Evolutionary conservation across 2,329 filamentous ascomycete genomes (phyloP).

Genomic region (Colletotrichum eleusines): DNA sequence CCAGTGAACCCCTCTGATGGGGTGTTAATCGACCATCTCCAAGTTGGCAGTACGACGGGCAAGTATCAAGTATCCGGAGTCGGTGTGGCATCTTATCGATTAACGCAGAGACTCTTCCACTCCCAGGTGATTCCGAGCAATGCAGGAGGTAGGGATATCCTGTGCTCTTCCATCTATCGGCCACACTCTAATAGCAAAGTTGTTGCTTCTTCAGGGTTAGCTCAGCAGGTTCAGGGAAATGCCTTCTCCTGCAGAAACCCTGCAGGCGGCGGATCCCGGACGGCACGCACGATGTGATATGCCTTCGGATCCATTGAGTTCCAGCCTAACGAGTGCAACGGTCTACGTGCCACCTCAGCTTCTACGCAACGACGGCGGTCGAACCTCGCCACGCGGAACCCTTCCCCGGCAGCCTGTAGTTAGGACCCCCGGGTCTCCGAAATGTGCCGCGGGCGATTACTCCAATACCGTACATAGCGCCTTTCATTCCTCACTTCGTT

Average conservation of each 20-base stretch:
- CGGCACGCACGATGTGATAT: slow-evolving; percentile 5
- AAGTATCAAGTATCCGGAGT: slow-evolving; percentile 1
- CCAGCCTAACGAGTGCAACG: slow-evolving; percentile 33
- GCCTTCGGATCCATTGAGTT: slow-evolving; percentile 28
- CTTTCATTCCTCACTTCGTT: not conserved
- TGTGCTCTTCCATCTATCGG: slow-evolving; percentile 32
- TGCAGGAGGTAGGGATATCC: slow-evolving; percentile 36
- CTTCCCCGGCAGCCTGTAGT: slow-evolving; percentile 27
- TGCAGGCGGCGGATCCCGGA: slow-evolving; percentile 36
- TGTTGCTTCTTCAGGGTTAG: slow-evolving; percentile 29
- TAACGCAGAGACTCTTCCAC: slow-evolving; percentile 31
- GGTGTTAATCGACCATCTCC: slow-evolving; percentile 4
- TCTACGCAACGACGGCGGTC: slow-evolving; percentile 23
- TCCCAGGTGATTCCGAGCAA: slow-evolving; percentile 32
- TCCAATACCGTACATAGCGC: not conserved
- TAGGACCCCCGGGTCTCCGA: not conserved
- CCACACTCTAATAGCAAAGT: slow-evolving; percentile 29
- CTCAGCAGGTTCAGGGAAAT: slow-evolving; percentile 27
- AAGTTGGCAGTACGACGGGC: slow-evolving; percentile 22
- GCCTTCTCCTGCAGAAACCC: slow-evolving; percentile 30
- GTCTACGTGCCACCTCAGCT: slow-evolving; percentile 7
- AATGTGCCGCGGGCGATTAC: not conserved
- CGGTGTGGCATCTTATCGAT: slow-evolving; percentile 40
- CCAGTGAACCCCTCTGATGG: slow-evolving; percentile 33
- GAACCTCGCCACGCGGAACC: slow-evolving; percentile 28